Evolutionary conservation across 1,284 basidiomycete genomes (phyloP), one percentile per base, ranked within the genome.

Genomic region (Sutorius eximius): DNA sequence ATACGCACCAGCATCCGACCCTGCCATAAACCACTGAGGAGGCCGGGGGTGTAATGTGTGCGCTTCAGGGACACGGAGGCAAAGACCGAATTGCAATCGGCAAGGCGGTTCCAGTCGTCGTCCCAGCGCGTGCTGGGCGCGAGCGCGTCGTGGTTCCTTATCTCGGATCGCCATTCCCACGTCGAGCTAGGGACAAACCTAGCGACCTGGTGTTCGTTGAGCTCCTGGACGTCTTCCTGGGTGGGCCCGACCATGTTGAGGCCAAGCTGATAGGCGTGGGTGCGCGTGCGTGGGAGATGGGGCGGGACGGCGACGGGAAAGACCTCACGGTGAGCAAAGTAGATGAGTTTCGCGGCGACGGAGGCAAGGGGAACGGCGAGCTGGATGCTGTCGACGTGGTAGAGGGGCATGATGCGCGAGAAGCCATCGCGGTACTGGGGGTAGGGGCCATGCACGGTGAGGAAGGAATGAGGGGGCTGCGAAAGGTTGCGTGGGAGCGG

Each of bases 281-380:
- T 73, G 13, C 82, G 78, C 15, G 76, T 77, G 27, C 67, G 62
- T 0, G 82, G 81, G 11, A 86, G 71, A 12, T 76, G 70, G 0
- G 71, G 66, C 1, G 81, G 80, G 15, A 82, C 61, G 22, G 61
- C 66, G 53, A 86, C 75, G 0, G 77, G 75, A 11, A 72, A 62
- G 1, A 78, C 61, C 60, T 89, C 85, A 15, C 81, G 74, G 18
- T 82, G 77, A 3, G 83, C 73, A 51, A 87, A 80, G 67, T 81
- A 89, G 43, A 87, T 68, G 11, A 87, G 75, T 49, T 82, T 83
- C 2, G 87, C 86, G 0, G 84, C 80, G 27, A 77, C 65, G 16
- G 82, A 73, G 24, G 81, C 75, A 4, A 81, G 77, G 0, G 86
- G 85, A 0, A 75, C 63, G 50, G 72, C 61, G 34, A 86, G 67